Conservation (phyloP, 1,284 basidiomycete genomes). For the Rhodotorula sp. region DNA sequence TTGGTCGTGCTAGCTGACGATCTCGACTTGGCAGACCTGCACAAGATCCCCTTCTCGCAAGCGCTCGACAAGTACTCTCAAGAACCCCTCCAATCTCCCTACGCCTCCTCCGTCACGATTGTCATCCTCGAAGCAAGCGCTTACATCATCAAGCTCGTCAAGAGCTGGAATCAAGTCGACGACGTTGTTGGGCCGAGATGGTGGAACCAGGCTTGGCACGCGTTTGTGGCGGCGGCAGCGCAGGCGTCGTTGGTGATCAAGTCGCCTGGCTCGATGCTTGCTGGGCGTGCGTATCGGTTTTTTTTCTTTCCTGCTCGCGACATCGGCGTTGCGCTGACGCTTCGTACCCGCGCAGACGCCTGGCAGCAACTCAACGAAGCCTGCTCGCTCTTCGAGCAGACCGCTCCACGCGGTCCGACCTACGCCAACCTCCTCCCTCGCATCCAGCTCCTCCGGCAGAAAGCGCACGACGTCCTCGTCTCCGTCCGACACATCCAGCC, state of each 20-base stretch:
- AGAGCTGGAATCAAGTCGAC: constrained; percentile 21
- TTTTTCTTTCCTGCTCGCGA: too few relatives aligned
- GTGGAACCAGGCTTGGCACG: constrained; percentile 22
- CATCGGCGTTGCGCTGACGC: not conserved
- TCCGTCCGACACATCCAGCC: not conserved
- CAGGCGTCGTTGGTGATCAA: constrained; percentile 28
- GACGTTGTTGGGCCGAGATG: constrained; percentile 32
- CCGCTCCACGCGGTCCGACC: constrained; percentile 18
- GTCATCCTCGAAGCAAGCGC: constrained; percentile 31
- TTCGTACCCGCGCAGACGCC: constrained; percentile 10
- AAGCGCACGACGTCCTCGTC: constrained; percentile 18
- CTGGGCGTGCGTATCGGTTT: constrained; percentile 3
- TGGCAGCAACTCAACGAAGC: constrained; percentile 25
- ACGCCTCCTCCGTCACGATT: constrained; percentile 22
- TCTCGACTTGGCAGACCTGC: constrained; percentile 10
- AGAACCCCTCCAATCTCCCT: constrained; percentile 33
- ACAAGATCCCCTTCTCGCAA: constrained; percentile 27
- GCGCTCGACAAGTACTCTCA: constrained; percentile 25
- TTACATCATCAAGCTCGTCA: constrained; percentile 29
- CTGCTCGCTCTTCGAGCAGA: constrained; percentile 25
- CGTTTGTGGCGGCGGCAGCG: constrained; percentile 30
- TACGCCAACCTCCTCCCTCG: constrained; percentile 26
- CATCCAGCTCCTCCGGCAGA: constrained; percentile 23
- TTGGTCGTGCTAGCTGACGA: not conserved
- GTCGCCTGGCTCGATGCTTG: constrained; percentile 30